Evolutionary conservation across 768 basidiomycete species (phyloP), one percentile per base, ranked within the genome.

Genomic region (Termitomyces sp.): DNA sequence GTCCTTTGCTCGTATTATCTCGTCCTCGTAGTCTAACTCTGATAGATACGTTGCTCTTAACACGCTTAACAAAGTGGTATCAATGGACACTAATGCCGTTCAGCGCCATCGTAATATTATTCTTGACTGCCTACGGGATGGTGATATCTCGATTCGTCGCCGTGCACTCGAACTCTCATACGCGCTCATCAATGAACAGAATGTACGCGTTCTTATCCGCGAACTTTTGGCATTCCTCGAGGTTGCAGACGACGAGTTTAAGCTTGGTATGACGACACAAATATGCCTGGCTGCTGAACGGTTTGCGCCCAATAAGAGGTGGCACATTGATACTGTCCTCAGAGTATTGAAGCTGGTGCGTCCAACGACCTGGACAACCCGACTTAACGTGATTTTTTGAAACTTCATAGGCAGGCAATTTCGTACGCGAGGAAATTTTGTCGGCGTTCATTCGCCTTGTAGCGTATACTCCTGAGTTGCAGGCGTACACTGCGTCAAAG

Each of bases 171-270:
- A 98, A 72, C 81, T 99, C 2, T 97, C 95, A 12, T 99, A 98
- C 70, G 95, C 96, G 0, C 84, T 99, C 55, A 93, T 98, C 71
- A 96, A 97, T 69, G 96, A 98, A 66, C 80, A 84, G 63, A 98
- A 97, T 67, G 92, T 99, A 47, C 88, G 94, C 39, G 82, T 97
- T 55, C 84, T 98, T 58, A 91, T 93, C 41, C 80, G 96, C 56
- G 97, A 99, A 67, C 78, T 99, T 30, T 80, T 98, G 47, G 92
- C 93, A 1, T 99, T 98, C 84, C 82, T 99, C 16, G 96, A 98
- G 67, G 93, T 98, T 20, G 96, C 97, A 33, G 97, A 98, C 68
- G 95, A 98, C 62, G 97, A 99, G 70, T 99, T 99, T 79, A 99
- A 99, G 75, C 84, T 93, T 15, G 91, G 93, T 1, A 89, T 99